Percentiles rank a stretch among this genome's conserved stretches.
Conservation (phyloP, 2,329 filamentous ascomycete genomes). For the Paecilomyces variotii region DNA sequence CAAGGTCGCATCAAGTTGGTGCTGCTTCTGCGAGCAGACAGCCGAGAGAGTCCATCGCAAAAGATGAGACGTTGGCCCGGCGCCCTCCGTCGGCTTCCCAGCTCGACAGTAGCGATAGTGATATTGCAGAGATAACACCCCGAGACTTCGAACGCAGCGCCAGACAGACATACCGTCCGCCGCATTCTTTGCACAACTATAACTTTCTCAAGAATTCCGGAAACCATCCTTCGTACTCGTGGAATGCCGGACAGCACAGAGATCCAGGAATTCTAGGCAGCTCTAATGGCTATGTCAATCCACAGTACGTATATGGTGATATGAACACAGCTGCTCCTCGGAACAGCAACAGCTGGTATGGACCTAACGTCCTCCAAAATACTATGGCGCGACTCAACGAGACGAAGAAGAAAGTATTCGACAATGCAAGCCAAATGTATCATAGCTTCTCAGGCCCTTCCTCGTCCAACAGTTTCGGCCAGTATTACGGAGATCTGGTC, state of each 20-base stretch:
- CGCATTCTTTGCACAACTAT: background rate
- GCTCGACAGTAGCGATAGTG: conserved; percentile 21
- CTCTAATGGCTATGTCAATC: background rate
- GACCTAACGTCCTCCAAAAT: conserved; percentile 10
- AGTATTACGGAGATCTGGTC: background rate
- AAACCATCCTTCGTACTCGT: background rate
- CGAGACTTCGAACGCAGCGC: conserved; percentile 10
- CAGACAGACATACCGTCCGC: background rate
- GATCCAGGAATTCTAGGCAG: background rate
- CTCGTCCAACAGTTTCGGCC: background rate
- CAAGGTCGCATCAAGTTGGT: background rate
- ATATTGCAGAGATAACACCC: conserved; percentile 24
- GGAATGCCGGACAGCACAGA: background rate
- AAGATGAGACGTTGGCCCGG: background rate
- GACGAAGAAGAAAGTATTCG: conserved; percentile 6
- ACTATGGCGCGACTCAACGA: conserved; percentile 13
- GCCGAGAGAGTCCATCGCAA: background rate
- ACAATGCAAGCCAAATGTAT: conserved; percentile 4
- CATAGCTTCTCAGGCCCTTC: conserved; percentile 2
- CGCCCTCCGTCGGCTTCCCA: conserved; percentile 1
- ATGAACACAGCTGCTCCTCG: background rate
- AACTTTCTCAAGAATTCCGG: background rate
- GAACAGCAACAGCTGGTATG: conserved; percentile 4
- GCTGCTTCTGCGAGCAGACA: background rate
- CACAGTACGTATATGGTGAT: background rate